Evolutionary conservation across 352 stramenopile genomes (phyloP).

Genomic region (Globisporangium emineosum): DNA sequence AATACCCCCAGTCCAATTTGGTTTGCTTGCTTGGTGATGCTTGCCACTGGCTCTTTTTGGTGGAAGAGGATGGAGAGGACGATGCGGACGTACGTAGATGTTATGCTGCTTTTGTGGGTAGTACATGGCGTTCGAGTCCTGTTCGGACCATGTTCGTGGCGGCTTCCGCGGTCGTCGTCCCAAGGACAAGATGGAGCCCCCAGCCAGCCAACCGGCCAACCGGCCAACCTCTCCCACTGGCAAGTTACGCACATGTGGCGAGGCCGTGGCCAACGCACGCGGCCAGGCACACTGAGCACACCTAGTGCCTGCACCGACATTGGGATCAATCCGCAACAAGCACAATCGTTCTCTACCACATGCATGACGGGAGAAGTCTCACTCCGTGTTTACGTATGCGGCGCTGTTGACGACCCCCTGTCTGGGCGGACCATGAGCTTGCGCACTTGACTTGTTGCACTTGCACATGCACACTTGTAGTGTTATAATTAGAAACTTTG

Average conservation of each 20-base stretch:
- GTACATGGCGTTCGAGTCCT: slow-evolving; percentile 3
- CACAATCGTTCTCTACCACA: neutral
- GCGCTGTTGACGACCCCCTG: neutral
- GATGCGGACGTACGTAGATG: neutral
- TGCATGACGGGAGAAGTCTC: neutral
- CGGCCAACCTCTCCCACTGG: slow-evolving; percentile 1
- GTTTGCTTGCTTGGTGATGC: too few species aligned
- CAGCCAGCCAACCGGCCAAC: too few species aligned
- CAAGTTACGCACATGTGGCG: neutral
- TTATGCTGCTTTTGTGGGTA: neutral
- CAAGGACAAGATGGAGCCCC: neutral
- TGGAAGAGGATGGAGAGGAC: slow-evolving; percentile 1
- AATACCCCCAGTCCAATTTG: too few species aligned
- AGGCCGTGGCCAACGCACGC: too few species aligned
- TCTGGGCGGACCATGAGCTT: neutral
- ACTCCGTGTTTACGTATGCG: neutral
- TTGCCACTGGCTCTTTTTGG: slow-evolving; percentile 12
- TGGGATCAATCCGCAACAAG: neutral
- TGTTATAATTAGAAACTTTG: neutral
- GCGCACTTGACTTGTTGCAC: neutral
- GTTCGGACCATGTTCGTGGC: slow-evolving; percentile 6
- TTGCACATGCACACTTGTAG: neutral
- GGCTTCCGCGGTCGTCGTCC: neutral
- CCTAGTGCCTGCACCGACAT: neutral
- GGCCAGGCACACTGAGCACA: neutral